These are phyloP conservation scores for Xylaria flabelliformis DNA, from an alignment of 495 filamentous ascomycete species.

Conservation along the genomic window DNA sequence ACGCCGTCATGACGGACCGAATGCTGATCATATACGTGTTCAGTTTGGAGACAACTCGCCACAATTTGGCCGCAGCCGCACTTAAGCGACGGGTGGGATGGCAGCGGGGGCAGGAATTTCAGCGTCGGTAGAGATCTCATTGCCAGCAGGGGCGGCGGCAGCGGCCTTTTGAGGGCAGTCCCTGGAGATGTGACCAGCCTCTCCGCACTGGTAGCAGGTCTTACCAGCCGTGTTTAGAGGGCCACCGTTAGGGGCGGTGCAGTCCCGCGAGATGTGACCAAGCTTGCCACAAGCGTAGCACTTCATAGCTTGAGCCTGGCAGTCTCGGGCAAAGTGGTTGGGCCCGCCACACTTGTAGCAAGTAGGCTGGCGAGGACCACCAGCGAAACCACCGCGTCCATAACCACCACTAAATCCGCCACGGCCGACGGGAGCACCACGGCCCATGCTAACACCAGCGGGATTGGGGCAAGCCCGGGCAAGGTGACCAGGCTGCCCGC, in stretches of 20 bases:
- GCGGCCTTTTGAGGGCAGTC: constrained; percentile 76
- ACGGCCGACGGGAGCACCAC: constrained; percentile 67
- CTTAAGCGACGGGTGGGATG: constrained; percentile 47
- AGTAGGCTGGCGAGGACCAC: constrained; percentile 79
- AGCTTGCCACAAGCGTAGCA: constrained; percentile 99
- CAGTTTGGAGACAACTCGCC: background rate
- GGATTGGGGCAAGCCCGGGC: constrained; percentile 85
- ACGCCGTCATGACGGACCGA: background rate
- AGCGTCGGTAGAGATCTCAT: constrained; percentile 51
- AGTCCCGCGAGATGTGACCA: constrained; percentile 97
- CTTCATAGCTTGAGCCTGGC: constrained; percentile 99
- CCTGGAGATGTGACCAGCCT: constrained; percentile 94
- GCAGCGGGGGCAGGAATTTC: constrained; percentile 40
- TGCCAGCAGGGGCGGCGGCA: constrained; percentile 49
- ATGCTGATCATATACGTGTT: constrained; percentile 7
- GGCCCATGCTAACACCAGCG: constrained; percentile 62
- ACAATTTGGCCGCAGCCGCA: background rate
- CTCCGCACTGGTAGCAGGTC: constrained; percentile 97
- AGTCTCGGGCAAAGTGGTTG: constrained; percentile 98
- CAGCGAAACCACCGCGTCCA: constrained; percentile 73
- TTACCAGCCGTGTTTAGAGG: constrained; percentile 94
- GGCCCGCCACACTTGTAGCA: constrained; percentile 99
- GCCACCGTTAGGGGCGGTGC: constrained; percentile 95
- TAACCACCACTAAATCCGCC: constrained; percentile 73
- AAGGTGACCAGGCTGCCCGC: constrained; percentile 89